Conservation (phyloP, 257 asterid species). For the Galeopsis tetrahit region DNA sequence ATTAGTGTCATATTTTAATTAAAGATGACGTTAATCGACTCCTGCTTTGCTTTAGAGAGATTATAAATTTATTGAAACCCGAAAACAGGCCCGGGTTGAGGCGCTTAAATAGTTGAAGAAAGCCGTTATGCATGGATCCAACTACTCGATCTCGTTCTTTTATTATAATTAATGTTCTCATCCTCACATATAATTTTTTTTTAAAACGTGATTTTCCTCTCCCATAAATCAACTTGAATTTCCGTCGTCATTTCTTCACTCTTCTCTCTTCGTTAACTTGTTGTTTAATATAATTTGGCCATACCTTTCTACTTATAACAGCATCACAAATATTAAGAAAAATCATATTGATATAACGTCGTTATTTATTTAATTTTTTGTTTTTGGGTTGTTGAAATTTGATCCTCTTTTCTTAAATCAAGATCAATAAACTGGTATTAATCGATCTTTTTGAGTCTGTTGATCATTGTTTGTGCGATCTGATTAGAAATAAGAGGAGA, state of each 20-base stretch:
- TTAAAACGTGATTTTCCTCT: background rate
- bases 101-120: slow-evolving; percentile 23
- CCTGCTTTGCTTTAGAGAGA: too few species aligned
- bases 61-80: too few species aligned
- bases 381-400: slow-evolving; percentile 16
- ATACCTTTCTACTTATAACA: background rate
- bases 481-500: slow-evolving; percentile 26
- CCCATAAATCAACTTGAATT: background rate
- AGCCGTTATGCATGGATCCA: slow-evolving; percentile 53
- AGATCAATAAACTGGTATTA: slow-evolving; percentile 18
- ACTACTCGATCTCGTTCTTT: background rate
- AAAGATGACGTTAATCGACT: too few species aligned
- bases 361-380: background rate
- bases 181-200: too few species aligned
- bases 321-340: background rate
- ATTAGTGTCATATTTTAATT: too few species aligned
- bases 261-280: background rate
- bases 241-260: slow-evolving; percentile 4
- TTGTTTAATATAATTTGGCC: background rate
- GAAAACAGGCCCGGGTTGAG: background rate
- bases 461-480: background rate
- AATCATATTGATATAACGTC: background rate
- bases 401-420: slow-evolving; percentile 35
- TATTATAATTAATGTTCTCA: background rate
- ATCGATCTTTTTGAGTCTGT: too few species aligned